phyloP scores from a whole-genome alignment of 495 filamentous ascomycete genomes.

The Arthonia radiata region DNA sequence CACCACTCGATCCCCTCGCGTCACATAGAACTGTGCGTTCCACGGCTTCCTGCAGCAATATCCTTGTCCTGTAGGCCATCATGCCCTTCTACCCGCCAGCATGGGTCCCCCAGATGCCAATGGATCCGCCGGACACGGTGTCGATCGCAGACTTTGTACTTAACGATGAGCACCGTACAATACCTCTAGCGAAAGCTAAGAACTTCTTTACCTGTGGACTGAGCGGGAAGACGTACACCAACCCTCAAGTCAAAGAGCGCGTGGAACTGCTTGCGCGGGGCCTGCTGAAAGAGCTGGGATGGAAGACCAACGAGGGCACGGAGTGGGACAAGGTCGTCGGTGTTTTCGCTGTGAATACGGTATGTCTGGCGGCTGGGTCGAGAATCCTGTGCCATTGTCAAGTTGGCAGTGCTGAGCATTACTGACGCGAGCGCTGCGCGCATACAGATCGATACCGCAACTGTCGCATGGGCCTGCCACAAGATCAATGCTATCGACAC shows the following conservation, averaged over 20 bases:
- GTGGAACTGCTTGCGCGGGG: slow-evolving; percentile 45
- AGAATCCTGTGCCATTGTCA: slow-evolving; percentile 1
- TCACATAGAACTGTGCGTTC: too few relatives aligned
- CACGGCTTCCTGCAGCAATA: too few relatives aligned
- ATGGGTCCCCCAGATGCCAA: slow-evolving; percentile 41
- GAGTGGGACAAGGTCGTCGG: slow-evolving; percentile 74
- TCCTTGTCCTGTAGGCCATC: too few relatives aligned
- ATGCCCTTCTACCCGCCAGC: slow-evolving; percentile 64
- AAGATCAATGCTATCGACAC: slow-evolving; percentile 48
- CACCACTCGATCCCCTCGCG: too few relatives aligned
- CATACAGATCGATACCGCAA: slow-evolving; percentile 50
- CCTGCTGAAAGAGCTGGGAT: slow-evolving; percentile 47
- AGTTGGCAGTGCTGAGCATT: slow-evolving; percentile 1
- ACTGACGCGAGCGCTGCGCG: slow-evolving; percentile 3
- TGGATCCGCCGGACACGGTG: slow-evolving; percentile 47
- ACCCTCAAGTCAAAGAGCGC: slow-evolving; percentile 36
- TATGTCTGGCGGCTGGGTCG: slow-evolving; percentile 15
- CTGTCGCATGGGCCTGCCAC: slow-evolving; percentile 54
- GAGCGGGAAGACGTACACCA: slow-evolving; percentile 44
- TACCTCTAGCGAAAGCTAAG: slow-evolving; percentile 33
- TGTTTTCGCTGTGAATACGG: slow-evolving; percentile 60
- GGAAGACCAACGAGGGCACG: slow-evolving; percentile 44
- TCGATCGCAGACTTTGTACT: slow-evolving; percentile 61
- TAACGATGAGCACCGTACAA: slow-evolving; percentile 44
- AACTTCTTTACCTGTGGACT: slow-evolving; percentile 68